phyloP scores from a whole-genome alignment of 2,329 filamentous ascomycete species.

The Beauveria sp. region DNA sequence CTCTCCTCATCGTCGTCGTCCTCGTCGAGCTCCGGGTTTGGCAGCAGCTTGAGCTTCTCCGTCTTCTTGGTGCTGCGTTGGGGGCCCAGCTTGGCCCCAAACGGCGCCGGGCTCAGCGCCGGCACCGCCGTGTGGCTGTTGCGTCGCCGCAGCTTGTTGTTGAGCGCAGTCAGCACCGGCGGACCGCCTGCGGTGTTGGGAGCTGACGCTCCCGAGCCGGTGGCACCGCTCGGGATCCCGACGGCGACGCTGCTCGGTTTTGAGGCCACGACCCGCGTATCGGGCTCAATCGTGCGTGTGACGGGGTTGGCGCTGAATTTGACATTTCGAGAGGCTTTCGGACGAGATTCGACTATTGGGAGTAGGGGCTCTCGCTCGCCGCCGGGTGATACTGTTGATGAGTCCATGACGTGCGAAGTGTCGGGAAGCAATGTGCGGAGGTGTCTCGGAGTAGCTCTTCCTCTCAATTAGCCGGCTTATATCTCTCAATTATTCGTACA shows the following conservation, averaged over 20 bases:
- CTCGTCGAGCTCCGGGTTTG: conserved; percentile 76
- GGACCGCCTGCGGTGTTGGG: conserved; percentile 17
- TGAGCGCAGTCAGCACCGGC: conserved; percentile 65
- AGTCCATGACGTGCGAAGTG: conserved; percentile 6
- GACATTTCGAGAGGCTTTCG: conserved; percentile 53
- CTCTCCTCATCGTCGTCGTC: conserved; percentile 80
- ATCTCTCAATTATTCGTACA: conserved; percentile 4
- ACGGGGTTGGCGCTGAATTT: conserved; percentile 69
- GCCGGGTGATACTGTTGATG: background rate
- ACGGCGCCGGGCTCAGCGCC: conserved; percentile 27
- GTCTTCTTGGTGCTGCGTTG: conserved; percentile 92
- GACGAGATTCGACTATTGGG: conserved; percentile 26
- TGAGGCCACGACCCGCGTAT: conserved; percentile 21
- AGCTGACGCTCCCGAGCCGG: conserved; percentile 25
- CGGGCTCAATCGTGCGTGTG: conserved; percentile 51
- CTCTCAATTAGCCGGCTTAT: background rate
- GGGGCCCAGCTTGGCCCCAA: conserved; percentile 71
- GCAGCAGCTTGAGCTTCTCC: conserved; percentile 94
- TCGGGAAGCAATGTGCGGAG: background rate
- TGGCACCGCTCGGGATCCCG: conserved; percentile 17
- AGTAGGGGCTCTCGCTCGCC: conserved; percentile 30
- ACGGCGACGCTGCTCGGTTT: conserved; percentile 18
- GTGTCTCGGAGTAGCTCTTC: background rate
- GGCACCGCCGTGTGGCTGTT: conserved; percentile 64
- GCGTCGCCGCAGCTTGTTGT: conserved; percentile 77